A percentile compares a stretch with the other conserved stretches of the same genome.
Evolutionary conservation across 768 basidiomycete species (phyloP).

Genomic region (Auriscalpium orientale): DNA sequence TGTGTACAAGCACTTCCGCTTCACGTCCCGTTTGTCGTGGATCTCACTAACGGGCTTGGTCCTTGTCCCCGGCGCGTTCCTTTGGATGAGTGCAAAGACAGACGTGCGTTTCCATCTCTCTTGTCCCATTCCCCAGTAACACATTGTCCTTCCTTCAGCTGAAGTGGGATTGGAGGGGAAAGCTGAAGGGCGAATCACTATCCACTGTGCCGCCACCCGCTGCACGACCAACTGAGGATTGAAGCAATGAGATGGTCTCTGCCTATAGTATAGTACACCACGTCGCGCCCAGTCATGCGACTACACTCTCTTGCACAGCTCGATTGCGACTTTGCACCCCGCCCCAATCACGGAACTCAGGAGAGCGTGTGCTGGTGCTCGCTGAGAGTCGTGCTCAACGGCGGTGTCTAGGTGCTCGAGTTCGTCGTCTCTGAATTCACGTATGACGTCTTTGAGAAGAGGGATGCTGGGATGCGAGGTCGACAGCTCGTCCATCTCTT

Average conservation of each 20-base stretch:
- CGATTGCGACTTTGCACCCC: slow-evolving; percentile 87
- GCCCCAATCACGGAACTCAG: slow-evolving; percentile 77
- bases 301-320: slow-evolving; percentile 78
- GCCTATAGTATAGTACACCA: slow-evolving; percentile 2
- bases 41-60: slow-evolving; percentile 55
- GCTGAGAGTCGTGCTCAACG: slow-evolving; percentile 79
- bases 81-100: slow-evolving; percentile 34
- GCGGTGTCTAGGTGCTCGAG: slow-evolving; percentile 91
- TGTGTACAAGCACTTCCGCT: slow-evolving; percentile 77
- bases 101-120: slow-evolving; percentile 26
- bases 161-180: slow-evolving; percentile 49
- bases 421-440: slow-evolving; percentile 90
- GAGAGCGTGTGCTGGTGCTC: slow-evolving; percentile 86
- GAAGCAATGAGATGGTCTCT: not conserved
- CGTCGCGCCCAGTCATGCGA: not conserved
- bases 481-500: slow-evolving; percentile 56
- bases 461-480: slow-evolving; percentile 72
- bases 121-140: not conserved
- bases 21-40: slow-evolving; percentile 62
- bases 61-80: slow-evolving; percentile 52
- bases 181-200: slow-evolving; percentile 38
- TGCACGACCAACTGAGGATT: slow-evolving; percentile 8
- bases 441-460: slow-evolving; percentile 61
- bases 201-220: slow-evolving; percentile 7
- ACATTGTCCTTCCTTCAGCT: slow-evolving; percentile 25